Conservation (phyloP, 805 yeast genomes). For the Tanozyma kutaoensis region DNA sequence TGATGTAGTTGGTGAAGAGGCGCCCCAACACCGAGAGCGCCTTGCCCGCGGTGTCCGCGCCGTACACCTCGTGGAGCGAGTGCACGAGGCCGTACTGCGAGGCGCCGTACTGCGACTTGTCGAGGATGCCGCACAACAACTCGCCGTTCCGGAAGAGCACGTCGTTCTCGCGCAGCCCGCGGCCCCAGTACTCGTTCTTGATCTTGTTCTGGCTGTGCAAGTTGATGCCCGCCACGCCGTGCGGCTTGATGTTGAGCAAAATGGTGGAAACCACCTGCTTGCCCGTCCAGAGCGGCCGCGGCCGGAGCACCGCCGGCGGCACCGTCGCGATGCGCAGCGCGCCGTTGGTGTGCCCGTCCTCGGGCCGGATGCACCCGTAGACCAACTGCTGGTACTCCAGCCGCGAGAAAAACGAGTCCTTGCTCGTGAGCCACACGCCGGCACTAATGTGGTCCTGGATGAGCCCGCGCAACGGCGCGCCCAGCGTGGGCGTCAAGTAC, state of each 20-base stretch:
- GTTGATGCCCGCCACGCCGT: constrained; percentile 83
- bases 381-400: constrained; percentile 88
- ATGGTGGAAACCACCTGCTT: constrained; percentile 94
- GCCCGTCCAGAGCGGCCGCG: constrained; percentile 93
- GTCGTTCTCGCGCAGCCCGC: constrained; percentile 68
- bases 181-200: constrained; percentile 92
- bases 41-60: constrained; percentile 81
- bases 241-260: constrained; percentile 75
- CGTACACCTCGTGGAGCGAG: constrained; percentile 91
- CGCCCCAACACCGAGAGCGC: constrained; percentile 88
- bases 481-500: constrained; percentile 95
- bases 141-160: constrained; percentile 84
- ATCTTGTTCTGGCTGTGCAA: constrained; percentile 74
- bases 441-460: constrained; percentile 98
- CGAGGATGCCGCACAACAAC: constrained; percentile 82
- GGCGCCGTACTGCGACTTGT: constrained; percentile 98
- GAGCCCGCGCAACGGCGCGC: constrained; percentile 95
- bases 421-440: constrained; percentile 95
- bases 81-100: constrained; percentile 94
- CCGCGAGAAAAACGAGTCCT: constrained; percentile 82
- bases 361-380: constrained; percentile 92
- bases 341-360: constrained; percentile 86
- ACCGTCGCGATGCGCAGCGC: constrained; percentile 53
- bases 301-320: constrained; percentile 83
- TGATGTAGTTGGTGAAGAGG: constrained; percentile 85